These are phyloP conservation scores for Fusarium circinatum DNA, from an alignment of 2,329 filamentous ascomycete genomes.

Conservation along the genomic window DNA sequence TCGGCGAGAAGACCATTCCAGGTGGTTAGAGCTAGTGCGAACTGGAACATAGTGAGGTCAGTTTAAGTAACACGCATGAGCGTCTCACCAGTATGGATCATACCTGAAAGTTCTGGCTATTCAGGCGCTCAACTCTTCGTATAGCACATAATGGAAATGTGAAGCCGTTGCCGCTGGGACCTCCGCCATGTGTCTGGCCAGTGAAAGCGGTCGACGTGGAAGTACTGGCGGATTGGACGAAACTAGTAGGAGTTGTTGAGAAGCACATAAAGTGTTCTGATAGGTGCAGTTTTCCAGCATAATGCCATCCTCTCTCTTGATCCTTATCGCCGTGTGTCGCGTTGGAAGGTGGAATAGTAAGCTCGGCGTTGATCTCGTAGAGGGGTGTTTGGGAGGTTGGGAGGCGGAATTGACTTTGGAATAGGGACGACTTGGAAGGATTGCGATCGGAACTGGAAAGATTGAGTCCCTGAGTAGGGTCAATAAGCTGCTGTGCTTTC, in stretches of 20 bases:
- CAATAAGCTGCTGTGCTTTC: conserved; percentile 95
- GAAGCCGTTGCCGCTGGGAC: conserved; percentile 94
- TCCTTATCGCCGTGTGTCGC: conserved; percentile 76
- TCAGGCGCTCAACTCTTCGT: conserved; percentile 88
- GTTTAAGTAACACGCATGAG: neutral
- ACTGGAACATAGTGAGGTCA: conserved; percentile 57
- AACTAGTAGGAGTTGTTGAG: conserved; percentile 91
- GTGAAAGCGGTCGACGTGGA: conserved; percentile 86
- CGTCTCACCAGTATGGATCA: neutral
- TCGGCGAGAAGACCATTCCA: conserved; percentile 82
- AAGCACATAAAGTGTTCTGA: conserved; percentile 97
- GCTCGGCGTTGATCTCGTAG: conserved; percentile 95
- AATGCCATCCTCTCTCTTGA: conserved; percentile 81
- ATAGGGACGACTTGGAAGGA: conserved; percentile 90
- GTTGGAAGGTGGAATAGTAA: conserved; percentile 83
- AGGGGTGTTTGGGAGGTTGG: conserved; percentile 91
- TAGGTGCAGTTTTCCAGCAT: conserved; percentile 90
- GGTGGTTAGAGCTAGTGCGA: conserved; percentile 92
- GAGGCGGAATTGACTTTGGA: conserved; percentile 95
- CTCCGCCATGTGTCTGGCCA: conserved; percentile 91
- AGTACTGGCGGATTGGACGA: conserved; percentile 81
- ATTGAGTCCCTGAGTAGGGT: conserved; percentile 81
- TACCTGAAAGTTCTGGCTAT: conserved; percentile 87
- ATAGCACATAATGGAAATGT: conserved; percentile 93
- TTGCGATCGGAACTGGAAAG: conserved; percentile 79